These are phyloP conservation scores for Psilocybe tampanensis DNA, from an alignment of 768 basidiomycete species.

Conservation along the genomic window DNA sequence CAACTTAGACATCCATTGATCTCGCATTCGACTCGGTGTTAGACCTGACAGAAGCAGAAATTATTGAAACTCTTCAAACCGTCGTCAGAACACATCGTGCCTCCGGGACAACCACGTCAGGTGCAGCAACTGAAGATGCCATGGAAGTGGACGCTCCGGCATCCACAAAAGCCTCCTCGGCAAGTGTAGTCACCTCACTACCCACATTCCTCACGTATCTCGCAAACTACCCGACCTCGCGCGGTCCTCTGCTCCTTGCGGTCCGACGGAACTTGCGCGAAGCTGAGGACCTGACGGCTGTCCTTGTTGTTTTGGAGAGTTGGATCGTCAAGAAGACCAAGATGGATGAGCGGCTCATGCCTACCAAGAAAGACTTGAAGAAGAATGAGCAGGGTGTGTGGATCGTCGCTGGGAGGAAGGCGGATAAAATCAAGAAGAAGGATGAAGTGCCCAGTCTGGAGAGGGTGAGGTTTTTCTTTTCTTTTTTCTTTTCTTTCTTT, in stretches of 20 bases:
- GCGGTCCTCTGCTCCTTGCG: conserved; percentile 47
- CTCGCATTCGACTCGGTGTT: conserved; percentile 54
- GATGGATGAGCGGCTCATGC: conserved; percentile 38
- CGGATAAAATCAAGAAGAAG: conserved; percentile 23
- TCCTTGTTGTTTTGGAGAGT: conserved; percentile 48
- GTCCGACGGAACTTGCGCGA: conserved; percentile 52
- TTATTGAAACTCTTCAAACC: conserved; percentile 53
- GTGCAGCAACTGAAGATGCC: conserved; percentile 38
- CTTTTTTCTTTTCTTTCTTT: not conserved
- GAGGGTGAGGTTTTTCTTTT: conserved; percentile 34
- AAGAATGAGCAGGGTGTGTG: conserved; percentile 45
- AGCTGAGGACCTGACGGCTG: conserved; percentile 45
- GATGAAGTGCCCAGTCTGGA: conserved; percentile 42
- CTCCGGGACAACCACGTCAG: conserved; percentile 8
- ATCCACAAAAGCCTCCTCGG: not conserved
- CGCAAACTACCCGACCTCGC: conserved; percentile 40
- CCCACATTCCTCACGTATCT: conserved; percentile 37
- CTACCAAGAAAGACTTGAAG: conserved; percentile 37
- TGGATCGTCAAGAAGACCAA: conserved; percentile 48
- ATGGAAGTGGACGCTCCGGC: conserved; percentile 37
- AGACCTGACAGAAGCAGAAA: conserved; percentile 68
- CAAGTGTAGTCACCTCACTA: conserved; percentile 27
- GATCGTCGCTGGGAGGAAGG: conserved; percentile 30
- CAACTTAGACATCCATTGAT: conserved; percentile 44
- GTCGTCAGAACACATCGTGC: conserved; percentile 30